Conservation (phyloP, 129 eudicot species). For the Scalesia atractyloides region DNA sequence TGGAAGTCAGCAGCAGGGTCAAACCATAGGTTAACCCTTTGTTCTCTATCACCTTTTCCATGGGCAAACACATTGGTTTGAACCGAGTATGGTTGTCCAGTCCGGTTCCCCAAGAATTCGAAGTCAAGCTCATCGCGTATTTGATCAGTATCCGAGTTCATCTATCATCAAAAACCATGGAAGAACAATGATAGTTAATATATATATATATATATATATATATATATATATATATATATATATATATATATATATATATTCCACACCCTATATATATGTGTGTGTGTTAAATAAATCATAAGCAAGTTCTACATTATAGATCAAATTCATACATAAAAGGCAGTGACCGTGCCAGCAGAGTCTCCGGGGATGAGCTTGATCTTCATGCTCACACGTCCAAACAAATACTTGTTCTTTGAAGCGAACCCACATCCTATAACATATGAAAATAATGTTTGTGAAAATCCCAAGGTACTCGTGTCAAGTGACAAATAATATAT, state of each 20-base stretch:
- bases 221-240: neutral
- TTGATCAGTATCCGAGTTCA: conserved; percentile 4
- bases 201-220: neutral
- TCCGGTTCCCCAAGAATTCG: conserved; percentile 11
- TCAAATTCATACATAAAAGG: conserved; percentile 2
- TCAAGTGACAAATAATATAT: neutral
- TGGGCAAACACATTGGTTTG: conserved; percentile 16
- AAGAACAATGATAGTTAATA: neutral
- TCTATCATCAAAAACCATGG: conserved; percentile 6
- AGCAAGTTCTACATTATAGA: neutral
- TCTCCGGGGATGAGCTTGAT: conserved; percentile 11
- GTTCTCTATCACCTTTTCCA: conserved; percentile 13
- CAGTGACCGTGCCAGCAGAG: conserved; percentile 14
- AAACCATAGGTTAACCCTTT: conserved; percentile 18
- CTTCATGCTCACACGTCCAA: conserved; percentile 12
- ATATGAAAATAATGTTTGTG: neutral
- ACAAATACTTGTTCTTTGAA: conserved; percentile 14
- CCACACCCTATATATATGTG: too few species aligned
- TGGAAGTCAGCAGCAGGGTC: conserved; percentile 19
- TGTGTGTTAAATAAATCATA: neutral
- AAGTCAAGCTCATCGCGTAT: conserved; percentile 16
- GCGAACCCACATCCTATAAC: conserved; percentile 6
- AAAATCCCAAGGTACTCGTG: neutral
- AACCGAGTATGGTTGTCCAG: conserved; percentile 9
- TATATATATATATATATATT: neutral